Percentiles rank a stretch among this genome's conserved stretches.
These are phyloP conservation scores for Trichoderma simmonsii DNA, from an alignment of 2,329 filamentous ascomycete genomes.

Conservation along the genomic window DNA sequence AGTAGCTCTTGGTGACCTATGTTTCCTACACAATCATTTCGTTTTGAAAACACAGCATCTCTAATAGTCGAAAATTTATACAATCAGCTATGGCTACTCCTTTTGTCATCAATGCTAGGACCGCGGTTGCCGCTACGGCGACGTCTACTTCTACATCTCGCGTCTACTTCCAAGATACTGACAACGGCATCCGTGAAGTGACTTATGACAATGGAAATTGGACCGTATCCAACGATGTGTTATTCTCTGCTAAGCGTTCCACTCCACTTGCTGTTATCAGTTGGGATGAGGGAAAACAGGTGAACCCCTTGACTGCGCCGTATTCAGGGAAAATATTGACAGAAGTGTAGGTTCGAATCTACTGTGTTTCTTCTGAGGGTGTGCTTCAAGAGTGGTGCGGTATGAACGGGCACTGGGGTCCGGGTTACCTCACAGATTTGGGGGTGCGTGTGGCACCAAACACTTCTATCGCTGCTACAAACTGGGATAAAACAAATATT, in stretches of 20 bases:
- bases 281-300: background rate
- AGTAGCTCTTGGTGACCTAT: background rate
- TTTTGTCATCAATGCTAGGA: background rate
- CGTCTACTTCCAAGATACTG: slow-evolving; percentile 6
- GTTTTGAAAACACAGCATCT: background rate
- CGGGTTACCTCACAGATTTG: background rate
- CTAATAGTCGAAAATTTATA: background rate
- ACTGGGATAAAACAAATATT: background rate
- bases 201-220: background rate
- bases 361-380: background rate
- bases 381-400: slow-evolving; percentile 5
- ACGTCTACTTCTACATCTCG: background rate
- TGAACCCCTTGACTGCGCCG: background rate
- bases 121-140: background rate
- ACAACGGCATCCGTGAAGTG: slow-evolving; percentile 1
- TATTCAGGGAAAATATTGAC: background rate
- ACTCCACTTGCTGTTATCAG: slow-evolving; percentile 5
- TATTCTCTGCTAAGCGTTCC: background rate
- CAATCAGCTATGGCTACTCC: background rate
- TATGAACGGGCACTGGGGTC: background rate
- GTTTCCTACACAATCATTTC: background rate
- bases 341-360: background rate
- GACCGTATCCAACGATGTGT: background rate
- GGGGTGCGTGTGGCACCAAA: background rate
- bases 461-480: slow-evolving; percentile 1